These are phyloP conservation scores for Paradendryphiella salina DNA, from an alignment of 2,329 filamentous ascomycete genomes.

Conservation along the genomic window DNA sequence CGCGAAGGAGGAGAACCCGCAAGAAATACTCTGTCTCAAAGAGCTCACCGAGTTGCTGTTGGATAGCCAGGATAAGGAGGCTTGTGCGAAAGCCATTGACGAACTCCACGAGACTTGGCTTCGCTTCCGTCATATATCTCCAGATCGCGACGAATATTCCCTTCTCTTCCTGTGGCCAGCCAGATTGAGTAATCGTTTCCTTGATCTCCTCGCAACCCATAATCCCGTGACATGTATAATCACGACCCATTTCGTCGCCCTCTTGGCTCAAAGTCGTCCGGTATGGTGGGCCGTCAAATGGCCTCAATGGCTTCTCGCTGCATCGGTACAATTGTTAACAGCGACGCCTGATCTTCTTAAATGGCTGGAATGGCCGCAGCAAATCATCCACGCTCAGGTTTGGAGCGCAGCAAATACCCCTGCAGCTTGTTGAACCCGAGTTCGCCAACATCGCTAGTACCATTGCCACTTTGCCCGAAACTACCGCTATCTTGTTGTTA, in stretches of 20 bases:
- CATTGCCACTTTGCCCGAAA: not conserved
- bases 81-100: conserved; percentile 28
- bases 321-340: conserved; percentile 27
- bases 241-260: conserved; percentile 32
- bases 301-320: conserved; percentile 33
- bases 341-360: conserved; percentile 31
- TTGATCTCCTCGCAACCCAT: conserved; percentile 30
- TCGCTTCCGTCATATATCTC: conserved; percentile 21
- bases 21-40: conserved; percentile 28
- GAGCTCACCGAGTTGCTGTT: conserved; percentile 30
- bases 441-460: not conserved
- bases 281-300: conserved; percentile 39
- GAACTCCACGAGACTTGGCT: conserved; percentile 29
- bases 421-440: not conserved
- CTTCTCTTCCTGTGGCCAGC: conserved; percentile 36
- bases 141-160: conserved; percentile 28
- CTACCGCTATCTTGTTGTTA: not conserved
- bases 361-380: conserved; percentile 37
- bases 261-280: conserved; percentile 26
- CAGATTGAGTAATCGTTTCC: conserved; percentile 26
- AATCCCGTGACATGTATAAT: conserved; percentile 38
- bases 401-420: conserved; percentile 1
- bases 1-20: conserved; percentile 18
- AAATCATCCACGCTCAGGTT: conserved; percentile 17
- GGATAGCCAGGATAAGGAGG: conserved; percentile 24